Conservation (phyloP, 164 flowering plant species). For the Paratinospora sagittata region DNA sequence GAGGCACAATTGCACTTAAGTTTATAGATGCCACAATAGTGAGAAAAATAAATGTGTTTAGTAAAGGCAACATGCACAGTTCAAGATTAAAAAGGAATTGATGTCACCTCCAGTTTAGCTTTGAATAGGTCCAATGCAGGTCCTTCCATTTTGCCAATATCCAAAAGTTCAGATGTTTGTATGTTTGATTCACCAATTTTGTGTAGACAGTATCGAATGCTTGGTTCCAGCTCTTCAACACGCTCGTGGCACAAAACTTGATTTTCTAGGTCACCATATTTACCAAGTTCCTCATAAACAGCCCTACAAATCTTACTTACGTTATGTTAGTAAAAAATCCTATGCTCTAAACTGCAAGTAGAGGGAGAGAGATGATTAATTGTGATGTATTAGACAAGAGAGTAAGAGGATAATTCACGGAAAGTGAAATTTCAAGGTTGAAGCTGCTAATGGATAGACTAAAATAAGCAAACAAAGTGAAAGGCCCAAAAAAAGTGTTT, state of each 20-base stretch:
- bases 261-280: slow-evolving; percentile 86
- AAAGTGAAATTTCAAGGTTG: no score
- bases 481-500: no score
- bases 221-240: slow-evolving; percentile 93
- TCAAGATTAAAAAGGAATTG: background rate
- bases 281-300: slow-evolving; percentile 95
- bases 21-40: background rate
- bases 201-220: slow-evolving; percentile 77
- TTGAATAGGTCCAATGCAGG: slow-evolving; percentile 89
- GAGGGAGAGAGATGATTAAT: background rate
- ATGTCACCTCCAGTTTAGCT: slow-evolving; percentile 81
- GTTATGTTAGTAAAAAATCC: slow-evolving; percentile 10
- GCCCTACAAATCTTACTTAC: slow-evolving; percentile 53
- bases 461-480: no score
- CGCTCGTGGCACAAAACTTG: slow-evolving; percentile 92
- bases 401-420: no score
- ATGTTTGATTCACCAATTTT: slow-evolving; percentile 85
- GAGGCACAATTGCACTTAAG: background rate
- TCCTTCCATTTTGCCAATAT: slow-evolving; percentile 91
- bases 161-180: slow-evolving; percentile 70
- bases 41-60: background rate
- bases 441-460: no score
- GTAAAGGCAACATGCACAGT: background rate
- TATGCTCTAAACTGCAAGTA: background rate
- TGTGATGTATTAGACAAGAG: no score